Conservation (phyloP, 2,329 filamentous ascomycete genomes). For the Capronia coronata region DNA sequence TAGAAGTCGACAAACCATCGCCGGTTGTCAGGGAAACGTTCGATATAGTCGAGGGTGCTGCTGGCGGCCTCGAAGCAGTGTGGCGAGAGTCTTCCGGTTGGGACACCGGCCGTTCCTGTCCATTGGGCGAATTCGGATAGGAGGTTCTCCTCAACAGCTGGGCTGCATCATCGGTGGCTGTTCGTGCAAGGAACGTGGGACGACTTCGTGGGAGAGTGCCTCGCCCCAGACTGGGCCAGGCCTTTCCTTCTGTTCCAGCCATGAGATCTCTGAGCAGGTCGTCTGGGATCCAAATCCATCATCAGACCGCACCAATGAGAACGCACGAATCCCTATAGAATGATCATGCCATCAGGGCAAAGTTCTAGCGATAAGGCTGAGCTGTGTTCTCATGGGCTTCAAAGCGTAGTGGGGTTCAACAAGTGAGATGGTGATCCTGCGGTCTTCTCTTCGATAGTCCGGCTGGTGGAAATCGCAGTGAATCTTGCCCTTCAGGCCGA, state of each 20-base stretch:
- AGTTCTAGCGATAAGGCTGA: background rate
- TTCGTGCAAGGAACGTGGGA: constrained; percentile 42
- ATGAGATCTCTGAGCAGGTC: constrained; percentile 5
- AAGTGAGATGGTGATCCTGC: background rate
- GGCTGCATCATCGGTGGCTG: constrained; percentile 41
- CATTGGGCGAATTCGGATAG: constrained; percentile 13
- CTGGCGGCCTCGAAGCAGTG: constrained; percentile 10
- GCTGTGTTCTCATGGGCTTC: background rate
- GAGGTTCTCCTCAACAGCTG: constrained; percentile 40
- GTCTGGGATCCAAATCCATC: constrained; percentile 9
- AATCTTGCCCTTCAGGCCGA: too few species aligned
- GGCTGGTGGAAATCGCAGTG: background rate
- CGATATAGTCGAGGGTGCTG: constrained; percentile 8
- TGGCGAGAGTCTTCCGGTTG: constrained; percentile 6
- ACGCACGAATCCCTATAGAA: background rate
- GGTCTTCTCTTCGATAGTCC: background rate
- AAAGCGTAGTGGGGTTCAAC: background rate
- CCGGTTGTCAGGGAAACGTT: background rate
- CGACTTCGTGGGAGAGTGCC: constrained; percentile 27
- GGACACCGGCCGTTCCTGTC: constrained; percentile 8
- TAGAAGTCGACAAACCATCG: constrained; percentile 2
- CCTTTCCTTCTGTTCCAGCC: constrained; percentile 19
- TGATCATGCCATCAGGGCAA: background rate
- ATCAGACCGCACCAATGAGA: constrained; percentile 5
- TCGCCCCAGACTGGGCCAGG: constrained; percentile 21